These are phyloP conservation scores for Hansenula lynferdii DNA, from an alignment of 1,139 yeast species.

Conservation along the genomic window DNA sequence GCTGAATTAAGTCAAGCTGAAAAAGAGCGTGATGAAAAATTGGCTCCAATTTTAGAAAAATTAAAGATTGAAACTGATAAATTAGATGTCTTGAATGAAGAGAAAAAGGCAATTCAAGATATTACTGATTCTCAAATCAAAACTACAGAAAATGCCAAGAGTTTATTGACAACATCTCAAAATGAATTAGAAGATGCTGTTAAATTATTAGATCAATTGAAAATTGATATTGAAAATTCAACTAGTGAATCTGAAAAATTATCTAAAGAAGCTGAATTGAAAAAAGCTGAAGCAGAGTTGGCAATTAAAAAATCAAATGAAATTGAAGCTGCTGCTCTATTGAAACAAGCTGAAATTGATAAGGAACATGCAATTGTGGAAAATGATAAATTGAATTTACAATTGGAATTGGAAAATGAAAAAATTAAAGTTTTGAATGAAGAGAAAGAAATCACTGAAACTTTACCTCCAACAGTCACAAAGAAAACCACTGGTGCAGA, in stretches of 20 bases:
- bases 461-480: conserved; percentile 18
- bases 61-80: conserved; percentile 19
- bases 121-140: conserved; percentile 18
- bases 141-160: conserved; percentile 19
- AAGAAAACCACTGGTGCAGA: conserved; percentile 4
- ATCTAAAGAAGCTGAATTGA: conserved; percentile 24
- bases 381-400: conserved; percentile 20
- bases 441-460: conserved; percentile 24
- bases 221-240: conserved; percentile 23
- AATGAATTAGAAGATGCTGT: conserved; percentile 17
- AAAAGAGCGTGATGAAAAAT: conserved; percentile 18
- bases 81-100: conserved; percentile 18
- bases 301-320: conserved; percentile 18
- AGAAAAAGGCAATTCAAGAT: conserved; percentile 20
- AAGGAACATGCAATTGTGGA: conserved; percentile 25
- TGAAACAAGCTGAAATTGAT: conserved; percentile 20
- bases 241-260: conserved; percentile 23
- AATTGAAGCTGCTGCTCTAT: conserved; percentile 18
- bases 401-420: conserved; percentile 21
- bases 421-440: conserved; percentile 21
- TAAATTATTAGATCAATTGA: conserved; percentile 20
- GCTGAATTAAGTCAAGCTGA: conserved; percentile 21
- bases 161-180: conserved; percentile 19
- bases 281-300: conserved; percentile 22
- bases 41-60: conserved; percentile 21